A percentile compares a stretch with the other conserved stretches of the same genome.
These are phyloP conservation scores for Friedmanniomyces simplex DNA, from an alignment of 495 filamentous ascomycete species.

Conservation along the genomic window DNA sequence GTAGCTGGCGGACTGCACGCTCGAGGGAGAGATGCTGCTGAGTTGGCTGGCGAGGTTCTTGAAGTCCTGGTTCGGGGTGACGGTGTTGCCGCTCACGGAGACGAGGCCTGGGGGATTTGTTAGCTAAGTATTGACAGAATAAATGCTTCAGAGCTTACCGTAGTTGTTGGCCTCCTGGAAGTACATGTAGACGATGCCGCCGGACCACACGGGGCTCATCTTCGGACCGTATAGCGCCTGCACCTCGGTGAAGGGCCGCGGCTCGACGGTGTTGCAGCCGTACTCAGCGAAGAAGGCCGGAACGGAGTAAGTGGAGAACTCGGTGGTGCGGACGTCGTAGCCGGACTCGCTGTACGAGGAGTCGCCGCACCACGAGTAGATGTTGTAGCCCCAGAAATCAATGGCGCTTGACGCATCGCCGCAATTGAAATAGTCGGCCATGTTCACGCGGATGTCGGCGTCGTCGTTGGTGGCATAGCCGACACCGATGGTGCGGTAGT, in stretches of 20 bases:
- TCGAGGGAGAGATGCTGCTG: slow-evolving; percentile 53
- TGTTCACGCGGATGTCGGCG: slow-evolving; percentile 57
- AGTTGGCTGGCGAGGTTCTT: slow-evolving; percentile 61
- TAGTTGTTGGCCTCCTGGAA: slow-evolving; percentile 82
- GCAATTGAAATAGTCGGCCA: slow-evolving; percentile 92
- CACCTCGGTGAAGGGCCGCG: slow-evolving; percentile 81
- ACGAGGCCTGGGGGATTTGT: slow-evolving; percentile 47
- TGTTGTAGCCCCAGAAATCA: slow-evolving; percentile 98
- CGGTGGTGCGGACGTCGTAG: slow-evolving; percentile 65
- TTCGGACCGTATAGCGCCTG: slow-evolving; percentile 62
- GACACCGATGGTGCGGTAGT: slow-evolving; percentile 72
- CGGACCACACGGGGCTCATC: slow-evolving; percentile 81
- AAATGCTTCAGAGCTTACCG: slow-evolving; percentile 52
- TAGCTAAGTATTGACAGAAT: no score
- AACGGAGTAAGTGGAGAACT: slow-evolving; percentile 78
- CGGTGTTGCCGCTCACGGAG: slow-evolving; percentile 43
- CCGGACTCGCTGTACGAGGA: slow-evolving; percentile 62
- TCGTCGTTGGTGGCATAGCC: slow-evolving; percentile 96
- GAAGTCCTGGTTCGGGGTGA: slow-evolving; percentile 62
- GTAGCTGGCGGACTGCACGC: slow-evolving; percentile 56
- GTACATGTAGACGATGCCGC: slow-evolving; percentile 83
- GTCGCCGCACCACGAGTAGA: slow-evolving; percentile 94
- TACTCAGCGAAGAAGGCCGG: slow-evolving; percentile 98
- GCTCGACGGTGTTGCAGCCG: slow-evolving; percentile 73
- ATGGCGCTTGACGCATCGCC: slow-evolving; percentile 53